Evolutionary conservation across 2,329 filamentous ascomycete species (phyloP), one percentile per base, ranked within the genome.

Genomic region (Penicillium glabrum): DNA sequence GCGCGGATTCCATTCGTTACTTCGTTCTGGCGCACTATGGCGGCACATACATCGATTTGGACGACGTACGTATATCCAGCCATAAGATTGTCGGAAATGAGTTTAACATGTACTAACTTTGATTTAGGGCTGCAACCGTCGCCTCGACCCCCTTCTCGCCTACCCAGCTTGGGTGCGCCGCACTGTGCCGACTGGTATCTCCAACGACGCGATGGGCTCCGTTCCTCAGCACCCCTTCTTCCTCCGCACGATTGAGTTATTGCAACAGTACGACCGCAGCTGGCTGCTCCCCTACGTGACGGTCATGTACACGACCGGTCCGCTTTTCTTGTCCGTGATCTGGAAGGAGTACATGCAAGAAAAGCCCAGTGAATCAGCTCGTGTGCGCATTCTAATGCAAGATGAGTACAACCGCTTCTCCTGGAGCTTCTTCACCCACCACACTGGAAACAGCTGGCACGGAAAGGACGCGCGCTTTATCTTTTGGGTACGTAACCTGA

Each of bases 11-110:
- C 5, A 89, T 93, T 66, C 84, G 90, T 50, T 93, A 93, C 76
- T 93, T 93, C 70, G 81, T 92, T 21, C 80, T 95, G 31, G 82
- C 86, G 52, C 85, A 90, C 73, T 93, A 85, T 69, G 90, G 90
- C 54, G 90, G 90, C 41, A 86, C 91, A 54, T 93, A 93, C 73
- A 86, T 93, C 64, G 90, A 95, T 68, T 77, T 93, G 47, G 90
- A 95, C 72, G 86, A 87, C 72, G 83, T 84, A 72, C 45, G 82
- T 70, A 35, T 53, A 37, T 14, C 11, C n/a, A 8, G 26, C 24
- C n/a, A 31, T 16, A 5, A 19, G 6, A 51, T 24, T 5, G 11
- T 11, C 7, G 5, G 7, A 16, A 8, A 14, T 19, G 10, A 11
- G 8, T 33, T 24, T 27, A 44, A 23, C 23, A n/a, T n/a, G 31